Evolutionary conservation across 441 rosid species (phyloP), one percentile per base, ranked within the genome.

Genomic region (Euphorbia schlechtendalii): DNA sequence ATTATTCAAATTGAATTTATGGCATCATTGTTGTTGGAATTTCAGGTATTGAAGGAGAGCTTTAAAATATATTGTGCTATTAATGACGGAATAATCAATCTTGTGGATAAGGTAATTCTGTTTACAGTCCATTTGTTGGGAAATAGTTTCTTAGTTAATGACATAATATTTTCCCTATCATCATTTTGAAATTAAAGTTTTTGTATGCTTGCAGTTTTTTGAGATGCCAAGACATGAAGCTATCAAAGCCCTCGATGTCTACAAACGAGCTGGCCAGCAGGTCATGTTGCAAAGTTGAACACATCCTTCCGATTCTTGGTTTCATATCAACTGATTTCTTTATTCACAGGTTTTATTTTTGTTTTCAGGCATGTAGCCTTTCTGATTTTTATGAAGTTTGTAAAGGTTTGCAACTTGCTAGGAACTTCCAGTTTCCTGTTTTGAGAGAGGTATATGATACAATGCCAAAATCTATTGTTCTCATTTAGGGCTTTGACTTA

Each of bases 181-280:
- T 67, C 53, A n/a, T n/a, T n/a, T n/a, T n/a, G n/a, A n/a, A n/a
- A n/a, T n/a, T n/a, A 58, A 60, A 51, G 1, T 34, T 68, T 65
- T 76, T 8, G 24, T 69, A 66, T 64, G 51, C 43, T 73, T 83
- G 77, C 87, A 94, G 96, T 91, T 94, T 74, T 94, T 94, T 83
- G 99, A 91, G 87, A 94, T 94, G 99, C 96, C 99, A 59, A 88
- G 94, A 65, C 99, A 94, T 66, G 99, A 94, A 80, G 99, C 99
- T 66, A 66, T 91, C 63, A 86, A 69, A 71, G 96, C 96, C 73
- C 94, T 94, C 67, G 98, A 91, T 28, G 77, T 86, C 66, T 94
- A 94, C 83, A 91, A 84, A 80, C 85, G 92, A 69, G 98, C 99
- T 27, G 96, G 96, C 56, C 94, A 84, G 80, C 99, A 94, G 99